phyloP scores from a whole-genome alignment of 352 stramenopile species.

The Globisporangium perplexum region DNA sequence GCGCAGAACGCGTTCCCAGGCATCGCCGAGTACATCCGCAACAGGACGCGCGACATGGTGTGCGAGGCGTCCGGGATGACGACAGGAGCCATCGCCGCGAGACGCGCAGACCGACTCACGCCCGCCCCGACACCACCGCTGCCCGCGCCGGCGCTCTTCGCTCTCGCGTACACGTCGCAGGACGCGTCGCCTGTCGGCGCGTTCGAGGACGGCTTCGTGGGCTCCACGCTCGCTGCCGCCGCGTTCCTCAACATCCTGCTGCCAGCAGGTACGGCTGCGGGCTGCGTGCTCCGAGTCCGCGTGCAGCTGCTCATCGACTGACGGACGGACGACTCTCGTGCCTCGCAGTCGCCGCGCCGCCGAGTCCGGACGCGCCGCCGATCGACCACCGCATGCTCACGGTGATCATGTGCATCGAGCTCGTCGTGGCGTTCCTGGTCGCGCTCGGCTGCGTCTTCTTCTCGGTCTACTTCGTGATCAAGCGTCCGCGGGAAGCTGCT shows the following conservation, averaged over 20 bases:
- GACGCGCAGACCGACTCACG: background rate
- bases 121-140: background rate
- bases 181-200: constrained; percentile 23
- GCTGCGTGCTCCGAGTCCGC: background rate
- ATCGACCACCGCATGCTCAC: constrained; percentile 80
- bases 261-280: constrained; percentile 35
- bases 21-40: constrained; percentile 62
- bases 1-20: constrained; percentile 68
- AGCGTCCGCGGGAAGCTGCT: constrained; percentile 49
- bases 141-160: constrained; percentile 11
- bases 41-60: constrained; percentile 70
- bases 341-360: constrained; percentile 41
- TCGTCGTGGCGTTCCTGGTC: constrained; percentile 78
- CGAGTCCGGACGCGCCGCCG: constrained; percentile 67
- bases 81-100: background rate
- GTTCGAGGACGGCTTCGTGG: constrained; percentile 50
- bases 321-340: too few relatives aligned
- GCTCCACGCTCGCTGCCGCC: constrained; percentile 55
- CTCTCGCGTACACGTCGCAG: constrained; percentile 41
- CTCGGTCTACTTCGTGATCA: constrained; percentile 85
- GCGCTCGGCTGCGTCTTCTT: constrained; percentile 80
- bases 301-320: too few relatives aligned
- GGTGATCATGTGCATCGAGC: constrained; percentile 83
- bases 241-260: constrained; percentile 71
- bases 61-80: constrained; percentile 20